Base-by-base conservation (phyloP, 2,329 filamentous ascomycete species). In the Venturia carpophila region DNA sequence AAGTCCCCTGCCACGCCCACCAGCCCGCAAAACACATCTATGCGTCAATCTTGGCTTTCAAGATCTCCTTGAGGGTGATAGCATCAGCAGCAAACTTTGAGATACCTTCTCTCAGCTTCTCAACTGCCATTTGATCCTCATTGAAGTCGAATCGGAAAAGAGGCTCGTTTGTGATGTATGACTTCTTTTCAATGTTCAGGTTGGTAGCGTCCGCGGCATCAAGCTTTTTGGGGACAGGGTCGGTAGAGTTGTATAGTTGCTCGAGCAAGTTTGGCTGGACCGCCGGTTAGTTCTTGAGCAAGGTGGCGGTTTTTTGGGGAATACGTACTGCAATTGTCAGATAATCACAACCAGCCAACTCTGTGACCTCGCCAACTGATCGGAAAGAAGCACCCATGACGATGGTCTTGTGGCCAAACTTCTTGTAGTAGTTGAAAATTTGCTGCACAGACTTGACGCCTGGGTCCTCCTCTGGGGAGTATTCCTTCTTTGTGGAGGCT, bases 361-460 rank as follows among this genome's bases (percentile, higher is more conserved):
- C 94, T 60, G 91, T 97, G 80, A 99, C 96, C 84, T 99, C 94
- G 75, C 94, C 94, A 69, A 82, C 82, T 84, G 89, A 97, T 78
- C 94, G 88, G 91, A 99, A 99, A 49, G 92, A 97, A 71, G 94
- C 94, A 75, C 94, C 94, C 94, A 99, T 99, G 80, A 99, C 94
- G 73, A 97, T 97, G 79, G 94, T 99, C 74, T 96, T 96, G 88
- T 99, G 97, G 79, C 90, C 91, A 79, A 83, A 91, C 86, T 97
- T 97, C 91, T 99, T 99, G 89, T 99, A 99, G 90, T 99, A 99
- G 87, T 99, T 94, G 87, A 89, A 99, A 83, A 99, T 99, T 79
- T 74, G 76, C 84, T 93, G 85, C 75, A 99, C 94, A 70, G 89
- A 93, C 82, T 91, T 85, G 79, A 99, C 94, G 83, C 94, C 94